Evolutionary conservation across 2,329 filamentous ascomycete genomes (phyloP), one percentile per base, ranked within the genome.

Genomic region (Stachybotrys chartarum): DNA sequence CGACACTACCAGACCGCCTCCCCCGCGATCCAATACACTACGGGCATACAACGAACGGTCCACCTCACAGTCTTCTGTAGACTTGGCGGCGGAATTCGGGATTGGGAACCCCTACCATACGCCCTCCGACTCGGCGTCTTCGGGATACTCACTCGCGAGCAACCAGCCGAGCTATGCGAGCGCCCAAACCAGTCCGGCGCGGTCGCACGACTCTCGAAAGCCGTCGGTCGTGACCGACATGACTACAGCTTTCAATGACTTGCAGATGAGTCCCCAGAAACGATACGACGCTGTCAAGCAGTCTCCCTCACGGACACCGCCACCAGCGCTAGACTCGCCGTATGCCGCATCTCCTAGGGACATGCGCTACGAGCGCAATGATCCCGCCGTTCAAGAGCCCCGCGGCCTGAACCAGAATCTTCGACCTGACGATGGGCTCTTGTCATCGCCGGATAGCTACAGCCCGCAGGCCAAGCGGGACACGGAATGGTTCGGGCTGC

Each of bases 81-180:
- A 86, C 61, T 72, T 85, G 7, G 80, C 78, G 1, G 77, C 75
- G 35, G 83, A 85, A 56, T 86, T 86, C 60, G 83, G 83, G 11
- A 68, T 76, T 30, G 78, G 80, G 39, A 87, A 87, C 61, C 81
- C 83, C 0, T 86, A 87, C 61, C 85, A 89, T 62, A 78, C 80
- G 5, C 74, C 82, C 0, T 83, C 84, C 1, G 79, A 82, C 57
- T 90, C 86, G 2, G 78, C 80, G 30, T 85, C 84, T 0, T 90
- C 87, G 0, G 83, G 80, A 17, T 78, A 79, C 49, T 89, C 86
- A 2, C 79, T 77, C 1, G 80, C 77, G 6, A 52, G 50, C 45
- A 87, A 83, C 54, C 77, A 79, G 10, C 71, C 70, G 1, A 83
- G 83, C 62, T 80, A 81, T 57, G 72, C 79, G 1, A 88, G 85